Evolutionary conservation across 345 rosid species (phyloP), one percentile per base, ranked within the genome.

Genomic region (Salix udensis): DNA sequence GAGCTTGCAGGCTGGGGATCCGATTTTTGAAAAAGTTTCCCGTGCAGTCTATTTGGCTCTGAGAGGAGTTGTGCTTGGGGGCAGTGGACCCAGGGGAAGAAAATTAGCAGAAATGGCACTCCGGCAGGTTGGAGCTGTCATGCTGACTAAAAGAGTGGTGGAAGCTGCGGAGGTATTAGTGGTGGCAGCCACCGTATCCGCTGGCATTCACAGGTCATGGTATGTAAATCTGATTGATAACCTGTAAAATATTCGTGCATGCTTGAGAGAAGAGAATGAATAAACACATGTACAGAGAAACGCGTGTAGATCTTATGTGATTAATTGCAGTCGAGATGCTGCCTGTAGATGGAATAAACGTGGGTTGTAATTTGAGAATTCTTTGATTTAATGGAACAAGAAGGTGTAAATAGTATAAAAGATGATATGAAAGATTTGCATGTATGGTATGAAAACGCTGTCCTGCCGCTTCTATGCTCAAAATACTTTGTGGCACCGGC

Each of bases 1-100:
- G 77, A 78, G 81, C 71, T 72, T 78, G 67, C 81, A 78, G 58
- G 73, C 77, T 13, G 81, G 77, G 15, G 81, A 78, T 23, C 72
- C 77, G 9, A 67, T 78, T n/a, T 78, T 78, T 68, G 73, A 40
- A 31, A 73, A 73, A 55, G 81, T 78, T 16, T 73, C 77, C 68
- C 81, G 64, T 39, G 61, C 81, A 0, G 74, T 78, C 26, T 73
- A 78, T 42, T 30, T 55, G 66, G 77, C 77, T 40, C 62, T 53
- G 6, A 73, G 81, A 58, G 81, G 77, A 23, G 70, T 68, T 21
- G 73, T 78, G 44, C 71, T 78, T 2, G 81, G 74, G 23, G 81
- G 77, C 4, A 73, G 73, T 13, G 81, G 81, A 4, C 30, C 39
- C 40, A 4, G 26, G 23, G 81, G 77, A 12, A 78, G 61, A 42